phyloP scores from a whole-genome alignment of 2,329 filamentous ascomycete species.

The Nemania sp. region DNA sequence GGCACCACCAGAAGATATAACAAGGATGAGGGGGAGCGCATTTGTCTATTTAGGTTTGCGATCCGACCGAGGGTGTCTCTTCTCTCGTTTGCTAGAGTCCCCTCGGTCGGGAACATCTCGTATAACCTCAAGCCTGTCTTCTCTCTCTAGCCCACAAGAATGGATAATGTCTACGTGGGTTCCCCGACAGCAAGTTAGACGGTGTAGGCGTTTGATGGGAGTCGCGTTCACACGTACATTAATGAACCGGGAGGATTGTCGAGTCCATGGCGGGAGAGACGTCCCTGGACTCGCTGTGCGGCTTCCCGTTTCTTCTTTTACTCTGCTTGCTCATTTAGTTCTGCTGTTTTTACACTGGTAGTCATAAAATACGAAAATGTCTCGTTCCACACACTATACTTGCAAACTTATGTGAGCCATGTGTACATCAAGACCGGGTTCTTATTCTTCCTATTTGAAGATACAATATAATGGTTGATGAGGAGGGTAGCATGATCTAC shows the following conservation, averaged over 20 bases:
- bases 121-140: slow-evolving; percentile 58
- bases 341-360: slow-evolving; percentile 9
- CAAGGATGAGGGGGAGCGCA: not conserved
- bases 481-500: not conserved
- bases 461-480: not conserved
- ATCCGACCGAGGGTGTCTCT: not conserved
- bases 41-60: slow-evolving; percentile 13
- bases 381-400: no score
- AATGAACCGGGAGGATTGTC: slow-evolving; percentile 28
- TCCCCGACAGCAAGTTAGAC: slow-evolving; percentile 52
- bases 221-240: slow-evolving; percentile 13
- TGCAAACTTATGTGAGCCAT: not conserved
- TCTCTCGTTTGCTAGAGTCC: not conserved
- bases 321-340: not conserved
- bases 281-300: slow-evolving; percentile 47
- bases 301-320: not conserved
- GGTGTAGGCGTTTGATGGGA: slow-evolving; percentile 20
- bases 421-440: not conserved
- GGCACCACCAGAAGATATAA: not conserved
- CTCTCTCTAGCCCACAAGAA: slow-evolving; percentile 47
- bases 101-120: not conserved
- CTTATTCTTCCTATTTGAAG: no score
- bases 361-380: slow-evolving; percentile 20
- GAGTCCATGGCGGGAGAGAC: slow-evolving; percentile 64
- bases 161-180: slow-evolving; percentile 35